Conservation (phyloP, 73 alveolate genomes). For the Breviolum minutum region DNA sequence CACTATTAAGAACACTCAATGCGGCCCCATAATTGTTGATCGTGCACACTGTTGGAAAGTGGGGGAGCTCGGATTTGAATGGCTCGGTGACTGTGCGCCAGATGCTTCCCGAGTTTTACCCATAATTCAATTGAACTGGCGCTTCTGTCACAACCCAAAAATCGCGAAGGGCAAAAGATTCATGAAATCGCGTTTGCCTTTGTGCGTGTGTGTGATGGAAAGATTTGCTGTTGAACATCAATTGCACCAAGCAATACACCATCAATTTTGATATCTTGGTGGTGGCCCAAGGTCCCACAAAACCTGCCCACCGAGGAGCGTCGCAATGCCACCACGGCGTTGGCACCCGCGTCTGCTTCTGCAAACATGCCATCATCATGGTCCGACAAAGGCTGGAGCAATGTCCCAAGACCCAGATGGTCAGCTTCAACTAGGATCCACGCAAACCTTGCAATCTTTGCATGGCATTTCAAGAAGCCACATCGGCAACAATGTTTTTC, state of each 20-base stretch:
- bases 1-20: not conserved
- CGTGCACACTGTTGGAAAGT: too few species aligned
- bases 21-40: too few species aligned
- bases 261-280: not conserved
- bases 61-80: too few species aligned
- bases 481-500: too few species aligned
- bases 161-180: too few species aligned
- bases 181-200: too few species aligned
- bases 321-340: not conserved
- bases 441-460: not conserved
- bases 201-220: too few species aligned
- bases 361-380: not conserved
- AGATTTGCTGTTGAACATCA: not conserved
- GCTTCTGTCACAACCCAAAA: too few species aligned
- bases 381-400: slow-evolving; percentile 20
- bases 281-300: not conserved
- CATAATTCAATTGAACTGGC: too few species aligned
- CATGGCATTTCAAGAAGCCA: too few species aligned
- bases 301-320: not conserved
- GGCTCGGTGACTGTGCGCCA: too few species aligned
- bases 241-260: not conserved
- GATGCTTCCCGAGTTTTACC: too few species aligned
- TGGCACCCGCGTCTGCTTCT: not conserved
- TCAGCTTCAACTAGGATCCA: slow-evolving; percentile 36
- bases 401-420: slow-evolving; percentile 22